Evolutionary conservation across 345 rosid species (phyloP).

Genomic region (Geranium brycei): DNA sequence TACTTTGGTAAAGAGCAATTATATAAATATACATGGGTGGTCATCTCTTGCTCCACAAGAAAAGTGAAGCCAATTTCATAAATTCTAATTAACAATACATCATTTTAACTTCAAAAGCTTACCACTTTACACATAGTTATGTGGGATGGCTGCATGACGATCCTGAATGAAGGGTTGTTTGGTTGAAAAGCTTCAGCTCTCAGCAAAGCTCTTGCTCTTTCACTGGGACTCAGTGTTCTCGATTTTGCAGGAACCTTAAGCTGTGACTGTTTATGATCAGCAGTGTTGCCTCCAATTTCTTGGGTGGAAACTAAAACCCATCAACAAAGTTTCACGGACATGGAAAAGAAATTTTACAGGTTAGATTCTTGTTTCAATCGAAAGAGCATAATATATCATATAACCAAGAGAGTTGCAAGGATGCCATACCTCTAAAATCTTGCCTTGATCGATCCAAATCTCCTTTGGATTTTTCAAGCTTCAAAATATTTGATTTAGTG

Average conservation of each 20-base stretch:
- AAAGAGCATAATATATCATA: background rate
- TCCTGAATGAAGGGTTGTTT: background rate
- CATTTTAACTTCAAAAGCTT: background rate
- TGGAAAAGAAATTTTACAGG: background rate
- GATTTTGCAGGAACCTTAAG: background rate
- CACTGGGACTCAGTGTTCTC: background rate
- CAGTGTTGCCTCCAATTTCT: background rate
- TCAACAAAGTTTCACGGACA: too few species aligned
- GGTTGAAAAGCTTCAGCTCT: background rate
- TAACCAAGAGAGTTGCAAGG: background rate
- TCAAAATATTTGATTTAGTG: background rate
- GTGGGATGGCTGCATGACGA: background rate
- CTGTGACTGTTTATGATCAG: background rate
- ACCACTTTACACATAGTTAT: background rate
- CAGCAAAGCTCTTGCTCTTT: background rate
- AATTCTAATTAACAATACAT: background rate
- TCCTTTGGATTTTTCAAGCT: background rate
- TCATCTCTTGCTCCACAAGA: background rate
- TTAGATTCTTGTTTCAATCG: background rate
- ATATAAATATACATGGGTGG: too few species aligned
- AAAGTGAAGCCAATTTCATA: background rate
- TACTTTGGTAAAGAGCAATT: too few species aligned
- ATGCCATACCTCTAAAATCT: background rate
- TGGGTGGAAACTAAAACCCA: background rate
- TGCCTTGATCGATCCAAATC: background rate